Conservation (phyloP, 768 basidiomycete genomes). For the Naganishia kalamii region DNA sequence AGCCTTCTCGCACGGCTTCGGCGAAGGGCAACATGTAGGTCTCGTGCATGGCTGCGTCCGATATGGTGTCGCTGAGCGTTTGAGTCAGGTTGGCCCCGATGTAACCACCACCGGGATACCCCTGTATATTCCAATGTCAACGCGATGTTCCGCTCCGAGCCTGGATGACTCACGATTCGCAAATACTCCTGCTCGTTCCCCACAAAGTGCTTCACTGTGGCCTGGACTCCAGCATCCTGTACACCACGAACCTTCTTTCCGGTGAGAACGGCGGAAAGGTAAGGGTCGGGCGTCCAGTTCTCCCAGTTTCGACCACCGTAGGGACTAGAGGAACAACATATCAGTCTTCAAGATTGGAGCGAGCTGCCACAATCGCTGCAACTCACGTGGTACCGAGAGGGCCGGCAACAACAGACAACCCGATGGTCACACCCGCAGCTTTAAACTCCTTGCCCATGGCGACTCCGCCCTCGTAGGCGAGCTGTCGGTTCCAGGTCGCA, state of each 20-base stretch:
- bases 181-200: slow-evolving; percentile 15
- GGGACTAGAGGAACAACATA: background rate
- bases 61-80: background rate
- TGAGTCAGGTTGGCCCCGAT: background rate
- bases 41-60: slow-evolving; percentile 14
- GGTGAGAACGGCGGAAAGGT: slow-evolving; percentile 1
- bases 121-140: background rate
- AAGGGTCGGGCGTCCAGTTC: slow-evolving; percentile 5
- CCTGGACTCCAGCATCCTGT: background rate
- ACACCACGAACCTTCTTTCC: slow-evolving; percentile 13
- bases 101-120: background rate
- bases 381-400: slow-evolving; percentile 7
- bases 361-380: no score
- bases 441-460: slow-evolving; percentile 76
- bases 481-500: slow-evolving; percentile 58
- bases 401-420: background rate
- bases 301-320: slow-evolving; percentile 14
- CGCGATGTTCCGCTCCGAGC: no score
- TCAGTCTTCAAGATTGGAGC: background rate
- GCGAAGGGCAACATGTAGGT: slow-evolving; percentile 15
- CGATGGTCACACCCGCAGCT: slow-evolving; percentile 51
- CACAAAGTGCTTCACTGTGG: slow-evolving; percentile 6
- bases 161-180: slow-evolving; percentile 6
- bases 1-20: slow-evolving; percentile 11
- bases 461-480: slow-evolving; percentile 67